These are phyloP conservation scores for maize (Zea mays) DNA, from an alignment of 176 grass and related monocot species.

Conservation along the genomic window Zm-B73-REFERENCE-NAM-5.0 NC_050097.1:237263501-237264000, in stretches of 20 bases:
- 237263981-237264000: slow-evolving; percentile 43
- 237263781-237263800: not conserved
- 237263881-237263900: slow-evolving; percentile 40
- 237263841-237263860: slow-evolving; percentile 33
- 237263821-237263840: slow-evolving; percentile 50
- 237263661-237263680: slow-evolving; percentile 43
- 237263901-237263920: slow-evolving; percentile 44
- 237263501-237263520: slow-evolving; percentile 12
- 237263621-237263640: not conserved
- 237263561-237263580: not conserved
- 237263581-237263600: not conserved
- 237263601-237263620: not conserved
- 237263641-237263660: slow-evolving; percentile 27
- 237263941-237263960: slow-evolving; percentile 32
- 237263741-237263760: too few species aligned
- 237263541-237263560: not conserved
- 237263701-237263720: slow-evolving; percentile 7
- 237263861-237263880: slow-evolving; percentile 52
- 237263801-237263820: slow-evolving; percentile 27
- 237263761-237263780: not conserved
- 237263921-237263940: slow-evolving; percentile 33
- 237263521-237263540: not conserved
- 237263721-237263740: not conserved
- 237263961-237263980: slow-evolving; percentile 33
- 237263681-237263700: slow-evolving; percentile 37